phyloP scores from a whole-genome alignment of 2,329 filamentous ascomycete species.

The Aspergillus felis region DNA sequence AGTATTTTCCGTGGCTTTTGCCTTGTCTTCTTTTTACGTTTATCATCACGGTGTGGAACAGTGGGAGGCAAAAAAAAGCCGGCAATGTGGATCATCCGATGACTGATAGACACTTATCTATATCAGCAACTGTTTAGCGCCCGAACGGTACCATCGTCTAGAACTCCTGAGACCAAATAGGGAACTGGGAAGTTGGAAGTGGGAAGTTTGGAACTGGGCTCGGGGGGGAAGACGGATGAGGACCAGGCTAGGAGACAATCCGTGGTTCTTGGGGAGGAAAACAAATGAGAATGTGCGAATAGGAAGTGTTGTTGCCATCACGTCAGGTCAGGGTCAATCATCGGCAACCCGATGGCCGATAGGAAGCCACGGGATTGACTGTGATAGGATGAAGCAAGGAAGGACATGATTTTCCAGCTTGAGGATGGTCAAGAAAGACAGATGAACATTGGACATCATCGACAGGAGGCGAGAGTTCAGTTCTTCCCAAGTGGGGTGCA shows the following conservation, averaged over 20 bases:
- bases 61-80: background rate
- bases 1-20: background rate
- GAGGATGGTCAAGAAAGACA: no score
- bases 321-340: background rate
- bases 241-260: background rate
- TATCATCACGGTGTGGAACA: background rate
- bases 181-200: constrained; percentile 3
- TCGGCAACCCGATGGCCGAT: constrained; percentile 7
- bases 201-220: background rate
- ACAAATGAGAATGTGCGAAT: constrained; percentile 1
- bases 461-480: background rate
- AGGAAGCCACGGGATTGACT: constrained; percentile 1
- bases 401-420: background rate
- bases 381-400: constrained; percentile 1
- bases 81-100: no score
- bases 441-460: background rate
- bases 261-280: background rate
- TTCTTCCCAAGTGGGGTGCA: constrained; percentile 1
- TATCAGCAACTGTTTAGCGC: constrained; percentile 9
- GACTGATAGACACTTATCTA: no score
- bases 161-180: background rate
- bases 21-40: background rate
- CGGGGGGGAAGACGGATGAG: background rate
- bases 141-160: constrained; percentile 13
- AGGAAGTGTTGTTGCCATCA: background rate